Evolutionary conservation across 2,329 filamentous ascomycete genomes (phyloP).

Genomic region (Atkinsonella hypoxylon): DNA sequence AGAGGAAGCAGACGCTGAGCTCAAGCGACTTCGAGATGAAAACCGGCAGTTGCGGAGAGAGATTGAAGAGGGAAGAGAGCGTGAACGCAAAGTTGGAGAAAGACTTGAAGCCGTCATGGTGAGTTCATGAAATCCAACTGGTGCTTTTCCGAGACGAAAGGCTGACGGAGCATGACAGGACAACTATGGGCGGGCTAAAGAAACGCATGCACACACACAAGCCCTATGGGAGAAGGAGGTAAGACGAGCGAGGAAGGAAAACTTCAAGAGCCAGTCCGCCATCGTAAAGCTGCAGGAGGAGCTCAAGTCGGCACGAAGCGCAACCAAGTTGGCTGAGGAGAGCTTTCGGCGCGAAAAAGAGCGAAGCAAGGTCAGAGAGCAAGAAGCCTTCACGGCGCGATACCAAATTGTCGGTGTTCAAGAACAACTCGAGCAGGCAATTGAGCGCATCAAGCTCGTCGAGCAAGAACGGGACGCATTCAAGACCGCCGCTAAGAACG

Average conservation of each 20-base stretch:
- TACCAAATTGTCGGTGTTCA: slow-evolving; percentile 54
- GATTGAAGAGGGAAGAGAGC: slow-evolving; percentile 51
- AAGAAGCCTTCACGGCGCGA: slow-evolving; percentile 56
- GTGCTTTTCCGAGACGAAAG: background rate
- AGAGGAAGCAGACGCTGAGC: slow-evolving; percentile 61
- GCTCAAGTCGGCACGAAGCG: slow-evolving; percentile 47
- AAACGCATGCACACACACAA: slow-evolving; percentile 54
- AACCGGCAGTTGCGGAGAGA: slow-evolving; percentile 40
- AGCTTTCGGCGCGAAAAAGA: slow-evolving; percentile 52
- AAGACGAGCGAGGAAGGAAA: slow-evolving; percentile 56
- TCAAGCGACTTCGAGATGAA: slow-evolving; percentile 52
- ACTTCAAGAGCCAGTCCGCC: slow-evolving; percentile 60
- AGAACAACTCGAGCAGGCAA: slow-evolving; percentile 53
- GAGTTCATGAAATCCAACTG: slow-evolving; percentile 17
- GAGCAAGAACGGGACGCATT: slow-evolving; percentile 66
- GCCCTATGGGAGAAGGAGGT: slow-evolving; percentile 65
- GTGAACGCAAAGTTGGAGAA: slow-evolving; percentile 55
- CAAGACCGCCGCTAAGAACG: slow-evolving; percentile 59
- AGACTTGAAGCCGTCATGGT: slow-evolving; percentile 60
- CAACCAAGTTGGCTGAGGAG: slow-evolving; percentile 44
- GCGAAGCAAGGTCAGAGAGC: slow-evolving; percentile 48
- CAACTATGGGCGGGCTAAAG: slow-evolving; percentile 57
- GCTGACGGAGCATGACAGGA: slow-evolving; percentile 36
- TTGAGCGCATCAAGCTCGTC: slow-evolving; percentile 50
- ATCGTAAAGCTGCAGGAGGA: slow-evolving; percentile 65